These are phyloP conservation scores for Aspergillus brunneoviolaceus DNA, from an alignment of 2,329 filamentous ascomycete species.

Conservation along the genomic window DNA sequence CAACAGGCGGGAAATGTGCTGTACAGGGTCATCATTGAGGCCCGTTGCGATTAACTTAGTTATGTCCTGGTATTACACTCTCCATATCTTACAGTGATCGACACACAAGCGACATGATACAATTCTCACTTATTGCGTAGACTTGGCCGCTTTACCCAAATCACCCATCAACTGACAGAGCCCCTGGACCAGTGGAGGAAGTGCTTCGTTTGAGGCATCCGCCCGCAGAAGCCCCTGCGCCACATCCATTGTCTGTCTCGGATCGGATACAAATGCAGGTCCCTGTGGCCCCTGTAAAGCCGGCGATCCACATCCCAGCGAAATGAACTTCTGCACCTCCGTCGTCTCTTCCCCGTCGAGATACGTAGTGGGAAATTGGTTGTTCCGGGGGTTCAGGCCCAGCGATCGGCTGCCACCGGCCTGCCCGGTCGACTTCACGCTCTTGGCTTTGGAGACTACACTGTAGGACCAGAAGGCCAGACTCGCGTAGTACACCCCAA, in stretches of 20 bases:
- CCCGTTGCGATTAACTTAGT: no score
- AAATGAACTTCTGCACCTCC: slow-evolving; percentile 58
- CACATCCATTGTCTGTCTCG: slow-evolving; percentile 59
- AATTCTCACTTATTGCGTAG: background rate
- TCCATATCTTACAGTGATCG: background rate
- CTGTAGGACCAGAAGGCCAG: slow-evolving; percentile 70
- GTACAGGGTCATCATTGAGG: no score
- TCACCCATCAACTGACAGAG: slow-evolving; percentile 58
- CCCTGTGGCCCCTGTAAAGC: slow-evolving; percentile 46
- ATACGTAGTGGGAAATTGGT: slow-evolving; percentile 42
- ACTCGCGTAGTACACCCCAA: slow-evolving; percentile 68
- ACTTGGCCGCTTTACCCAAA: slow-evolving; percentile 23
- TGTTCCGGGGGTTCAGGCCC: slow-evolving; percentile 8
- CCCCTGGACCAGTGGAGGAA: slow-evolving; percentile 65
- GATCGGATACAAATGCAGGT: slow-evolving; percentile 51
- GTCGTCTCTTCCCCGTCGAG: slow-evolving; percentile 58
- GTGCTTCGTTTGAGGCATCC: slow-evolving; percentile 54
- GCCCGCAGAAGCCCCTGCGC: slow-evolving; percentile 57
- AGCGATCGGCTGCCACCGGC: background rate
- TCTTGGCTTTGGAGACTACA: slow-evolving; percentile 52
- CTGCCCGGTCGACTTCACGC: background rate
- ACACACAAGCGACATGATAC: background rate
- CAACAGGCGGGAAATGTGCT: no score
- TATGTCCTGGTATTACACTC: no score
- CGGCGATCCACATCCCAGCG: slow-evolving; percentile 56